phyloP scores from a whole-genome alignment of 1,139 yeast genomes.

The Protomyces lactucae-debilis region DNA sequence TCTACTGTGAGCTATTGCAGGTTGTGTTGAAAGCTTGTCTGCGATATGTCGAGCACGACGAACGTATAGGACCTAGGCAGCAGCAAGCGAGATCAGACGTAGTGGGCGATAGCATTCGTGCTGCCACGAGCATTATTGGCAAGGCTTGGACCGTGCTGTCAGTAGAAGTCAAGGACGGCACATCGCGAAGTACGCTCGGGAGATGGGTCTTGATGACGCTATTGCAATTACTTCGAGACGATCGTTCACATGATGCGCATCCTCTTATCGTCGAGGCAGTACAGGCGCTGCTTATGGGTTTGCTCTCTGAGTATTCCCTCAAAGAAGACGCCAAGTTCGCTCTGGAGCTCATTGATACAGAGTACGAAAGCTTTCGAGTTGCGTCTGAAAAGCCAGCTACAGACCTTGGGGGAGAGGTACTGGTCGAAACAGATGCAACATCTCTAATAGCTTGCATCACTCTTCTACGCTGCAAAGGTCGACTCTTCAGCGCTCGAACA shows the following conservation, averaged over 20 bases:
- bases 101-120: neutral
- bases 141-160: neutral
- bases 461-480: neutral
- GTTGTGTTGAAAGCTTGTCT: neutral
- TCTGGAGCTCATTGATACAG: neutral
- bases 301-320: neutral
- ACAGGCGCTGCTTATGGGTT: neutral
- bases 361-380: neutral
- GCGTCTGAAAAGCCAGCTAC: neutral
- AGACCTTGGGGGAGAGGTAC: neutral
- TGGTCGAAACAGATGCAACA: neutral
- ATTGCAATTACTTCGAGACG: neutral
- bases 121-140: neutral
- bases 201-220: neutral
- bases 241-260: neutral
- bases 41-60: neutral
- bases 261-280: neutral
- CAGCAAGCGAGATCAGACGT: neutral
- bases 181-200: neutral
- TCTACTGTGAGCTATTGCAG: neutral
- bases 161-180: neutral
- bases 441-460: neutral
- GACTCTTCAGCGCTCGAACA: neutral
- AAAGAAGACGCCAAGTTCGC: neutral
- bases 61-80: neutral